Percentiles rank a stretch among this genome's conserved stretches.
Conservation (phyloP, 108 stramenopile species). For the Parietichytrium sp. region DNA sequence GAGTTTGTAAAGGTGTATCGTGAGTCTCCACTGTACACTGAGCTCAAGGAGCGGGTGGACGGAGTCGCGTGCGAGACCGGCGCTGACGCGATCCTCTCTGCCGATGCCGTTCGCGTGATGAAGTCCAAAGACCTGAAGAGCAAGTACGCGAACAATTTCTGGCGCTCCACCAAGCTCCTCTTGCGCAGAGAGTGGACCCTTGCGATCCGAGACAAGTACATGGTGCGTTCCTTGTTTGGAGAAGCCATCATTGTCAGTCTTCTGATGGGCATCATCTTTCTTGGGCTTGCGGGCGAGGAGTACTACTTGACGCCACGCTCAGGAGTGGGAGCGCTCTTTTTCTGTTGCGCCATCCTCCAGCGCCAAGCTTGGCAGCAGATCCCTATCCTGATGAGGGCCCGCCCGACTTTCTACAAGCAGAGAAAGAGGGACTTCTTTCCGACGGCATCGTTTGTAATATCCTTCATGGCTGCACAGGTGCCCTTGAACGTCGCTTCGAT, state of each 20-base stretch:
- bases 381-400: conserved; percentile 51
- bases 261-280: neutral
- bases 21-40: neutral
- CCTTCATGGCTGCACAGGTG: neutral
- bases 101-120: neutral
- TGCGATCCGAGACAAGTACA: no score
- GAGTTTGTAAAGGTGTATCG: no score
- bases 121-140: no score
- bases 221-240: neutral
- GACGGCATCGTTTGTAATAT: conserved; percentile 43
- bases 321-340: neutral
- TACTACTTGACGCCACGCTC: neutral
- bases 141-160: no score
- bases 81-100: neutral
- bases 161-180: no score
- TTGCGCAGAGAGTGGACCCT: no score
- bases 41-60: neutral
- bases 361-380: neutral
- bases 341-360: neutral
- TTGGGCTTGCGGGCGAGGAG: neutral
- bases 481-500: neutral
- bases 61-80: neutral
- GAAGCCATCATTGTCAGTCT: neutral
- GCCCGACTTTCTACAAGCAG: conserved; percentile 80
- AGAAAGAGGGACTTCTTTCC: conserved; percentile 78